Evolutionary conservation across 2,329 filamentous ascomycete genomes (phyloP).

Genomic region (Thielaviopsis musarum): DNA sequence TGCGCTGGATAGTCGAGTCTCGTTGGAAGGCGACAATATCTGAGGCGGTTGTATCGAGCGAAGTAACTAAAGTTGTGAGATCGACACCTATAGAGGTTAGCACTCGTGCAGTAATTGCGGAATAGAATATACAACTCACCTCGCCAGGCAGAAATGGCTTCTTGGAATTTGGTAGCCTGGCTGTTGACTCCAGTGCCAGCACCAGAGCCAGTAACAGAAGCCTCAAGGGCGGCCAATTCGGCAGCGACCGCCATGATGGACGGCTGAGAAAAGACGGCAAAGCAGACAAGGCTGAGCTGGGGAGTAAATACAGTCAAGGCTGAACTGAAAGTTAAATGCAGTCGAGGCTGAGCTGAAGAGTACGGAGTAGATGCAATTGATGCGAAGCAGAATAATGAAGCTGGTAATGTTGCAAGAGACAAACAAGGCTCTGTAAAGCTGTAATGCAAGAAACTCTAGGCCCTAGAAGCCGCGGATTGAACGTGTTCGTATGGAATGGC

Average conservation of each 20-base stretch:
- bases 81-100: conserved; percentile 51
- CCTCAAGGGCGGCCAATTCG: conserved; percentile 16
- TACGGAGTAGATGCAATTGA: background rate
- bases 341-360: background rate
- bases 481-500: background rate
- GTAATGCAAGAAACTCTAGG: background rate
- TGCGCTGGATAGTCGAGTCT: conserved; percentile 88
- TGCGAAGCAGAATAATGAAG: background rate
- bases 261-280: no score
- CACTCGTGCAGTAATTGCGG: background rate
- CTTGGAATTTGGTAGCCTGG: conserved; percentile 65
- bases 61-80: conserved; percentile 65
- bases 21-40: conserved; percentile 87
- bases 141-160: conserved; percentile 89
- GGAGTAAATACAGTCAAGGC: background rate
- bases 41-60: conserved; percentile 81
- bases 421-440: background rate
- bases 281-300: background rate
- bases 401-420: background rate
- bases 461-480: background rate
- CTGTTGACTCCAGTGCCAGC: conserved; percentile 33
- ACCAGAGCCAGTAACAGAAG: conserved; percentile 16
- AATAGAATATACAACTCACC: conserved; percentile 37
- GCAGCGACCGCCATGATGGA: conserved; percentile 16
- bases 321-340: background rate